Evolutionary conservation across 2,329 filamentous ascomycete species (phyloP).

Genomic region (Didymellaceae sp.): DNA sequence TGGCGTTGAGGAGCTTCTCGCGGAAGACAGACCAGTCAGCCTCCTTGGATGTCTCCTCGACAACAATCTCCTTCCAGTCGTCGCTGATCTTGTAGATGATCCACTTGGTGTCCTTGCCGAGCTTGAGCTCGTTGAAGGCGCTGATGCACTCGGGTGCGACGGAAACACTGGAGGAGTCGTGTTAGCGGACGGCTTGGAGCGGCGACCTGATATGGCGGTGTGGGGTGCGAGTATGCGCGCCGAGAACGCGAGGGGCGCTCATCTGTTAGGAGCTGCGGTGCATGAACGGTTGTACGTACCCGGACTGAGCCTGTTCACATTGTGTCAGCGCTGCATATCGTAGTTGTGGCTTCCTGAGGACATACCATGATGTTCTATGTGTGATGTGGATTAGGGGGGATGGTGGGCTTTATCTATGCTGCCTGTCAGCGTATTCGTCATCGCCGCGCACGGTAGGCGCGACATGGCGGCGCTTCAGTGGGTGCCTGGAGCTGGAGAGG

Average conservation of each 20-base stretch:
- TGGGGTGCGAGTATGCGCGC: slow-evolving; percentile 15
- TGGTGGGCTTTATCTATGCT: slow-evolving; percentile 45
- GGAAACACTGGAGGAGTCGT: slow-evolving; percentile 64
- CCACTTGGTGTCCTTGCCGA: slow-evolving; percentile 78
- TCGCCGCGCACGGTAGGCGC: slow-evolving; percentile 27
- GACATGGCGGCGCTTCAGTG: slow-evolving; percentile 9
- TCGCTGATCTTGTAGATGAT: slow-evolving; percentile 89
- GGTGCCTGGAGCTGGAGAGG: slow-evolving; percentile 25
- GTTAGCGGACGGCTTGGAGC: slow-evolving; percentile 23
- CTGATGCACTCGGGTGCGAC: slow-evolving; percentile 73
- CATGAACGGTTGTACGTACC: slow-evolving; percentile 45
- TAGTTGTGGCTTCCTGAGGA: neutral
- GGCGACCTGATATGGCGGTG: slow-evolving; percentile 5
- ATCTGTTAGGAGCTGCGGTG: slow-evolving; percentile 19
- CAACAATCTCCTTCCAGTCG: slow-evolving; percentile 80
- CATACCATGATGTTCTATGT: slow-evolving; percentile 46
- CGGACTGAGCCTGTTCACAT: slow-evolving; percentile 50
- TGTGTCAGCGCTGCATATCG: slow-evolving; percentile 24
- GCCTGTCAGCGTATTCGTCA: slow-evolving; percentile 48
- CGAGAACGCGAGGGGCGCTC: slow-evolving; percentile 16
- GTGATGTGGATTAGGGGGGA: slow-evolving; percentile 25
- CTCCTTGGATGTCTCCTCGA: slow-evolving; percentile 74
- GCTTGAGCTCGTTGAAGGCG: slow-evolving; percentile 81
- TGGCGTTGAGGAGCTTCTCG: slow-evolving; percentile 75
- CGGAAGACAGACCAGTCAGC: slow-evolving; percentile 76